Percentiles rank a stretch among this genome's conserved stretches.
Conservation (phyloP, 78 protist genomes). For the Pelomyxa schiedti region DNA sequence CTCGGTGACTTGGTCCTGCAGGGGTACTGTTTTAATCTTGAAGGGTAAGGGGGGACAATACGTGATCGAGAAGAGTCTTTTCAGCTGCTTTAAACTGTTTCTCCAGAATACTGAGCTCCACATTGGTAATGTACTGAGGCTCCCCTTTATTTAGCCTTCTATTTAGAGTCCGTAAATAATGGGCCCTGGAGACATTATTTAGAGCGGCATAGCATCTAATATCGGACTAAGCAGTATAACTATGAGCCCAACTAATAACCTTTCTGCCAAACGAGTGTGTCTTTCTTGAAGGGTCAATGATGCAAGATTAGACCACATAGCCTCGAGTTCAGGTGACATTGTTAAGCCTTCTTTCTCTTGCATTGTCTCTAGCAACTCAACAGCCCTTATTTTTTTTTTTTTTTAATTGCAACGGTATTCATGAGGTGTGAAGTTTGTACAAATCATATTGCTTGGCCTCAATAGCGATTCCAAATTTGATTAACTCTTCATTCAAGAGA, state of each 20-base stretch:
- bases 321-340: constrained; percentile 46
- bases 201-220: constrained; percentile 70
- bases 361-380: constrained; percentile 20
- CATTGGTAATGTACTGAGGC: constrained; percentile 40
- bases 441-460: constrained; percentile 17
- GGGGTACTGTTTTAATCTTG: no score
- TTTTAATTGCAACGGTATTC: no score
- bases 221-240: no score
- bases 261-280: constrained; percentile 40
- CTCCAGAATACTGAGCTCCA: constrained; percentile 32
- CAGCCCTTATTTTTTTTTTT: constrained; percentile 12
- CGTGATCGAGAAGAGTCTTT: constrained; percentile 39
- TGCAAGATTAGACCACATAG: constrained; percentile 67
- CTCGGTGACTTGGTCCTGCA: constrained; percentile 18
- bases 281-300: constrained; percentile 18
- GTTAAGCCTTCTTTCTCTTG: background rate
- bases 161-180: constrained; percentile 34
- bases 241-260: no score
- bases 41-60: no score
- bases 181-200: constrained; percentile 55
- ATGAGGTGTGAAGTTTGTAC: constrained; percentile 21
- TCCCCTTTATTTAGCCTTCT: constrained; percentile 1
- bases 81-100: constrained; percentile 37
- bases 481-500: constrained; percentile 62
- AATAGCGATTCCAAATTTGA: constrained; percentile 61